Evolutionary conservation across 495 filamentous ascomycete species (phyloP), one percentile per base, ranked within the genome.

Genomic region (Rhypophila decipiens): DNA sequence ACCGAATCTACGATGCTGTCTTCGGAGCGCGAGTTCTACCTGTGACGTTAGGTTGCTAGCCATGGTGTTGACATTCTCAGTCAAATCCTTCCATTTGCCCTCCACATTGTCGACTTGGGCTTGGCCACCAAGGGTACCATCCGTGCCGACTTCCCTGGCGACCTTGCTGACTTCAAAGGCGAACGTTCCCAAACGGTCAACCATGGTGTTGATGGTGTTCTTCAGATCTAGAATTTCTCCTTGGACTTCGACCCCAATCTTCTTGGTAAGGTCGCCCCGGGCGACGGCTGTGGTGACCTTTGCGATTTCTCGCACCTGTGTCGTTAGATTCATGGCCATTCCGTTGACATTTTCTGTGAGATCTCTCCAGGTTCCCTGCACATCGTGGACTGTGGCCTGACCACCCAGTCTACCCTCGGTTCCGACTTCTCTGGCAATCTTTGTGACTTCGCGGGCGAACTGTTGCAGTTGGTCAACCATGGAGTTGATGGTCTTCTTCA

Each of bases 161-260:
- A 99, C 93, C 65, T 96, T 96, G 76, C 90, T 97, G 60, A 99
- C 94, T 67, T 99, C 94, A 49, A 93, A 93, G 18, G 93, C 93
- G 54, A 99, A 99, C 1, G 89, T 96, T 50, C 94, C 88, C 5
- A 99, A 79, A 52, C 89, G 83, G 66, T 99, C 94, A 59, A 99
- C 93, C 93, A 99, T 99, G 65, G 88, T 88, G 60, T 99, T 99
- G 68, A 99, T 99, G 1, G 93, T 99, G 57, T 87, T 87, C 73
- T 99, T 99, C 35, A 99, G 73, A 59, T 87, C 85, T 38, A 95
- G 68, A 53, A 99, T 99, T 66, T 99, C 93, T 56, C 93, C 93
- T 59, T 94, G 85, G 35, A 94, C 94, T 55, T 97, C 90, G 44
- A 95, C 94, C 9, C 86, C 86, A 55, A 99, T 94, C 71, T 96